Conservation (phyloP, 1,284 basidiomycete species). For the Ceraceosorus bombacis region DNA sequence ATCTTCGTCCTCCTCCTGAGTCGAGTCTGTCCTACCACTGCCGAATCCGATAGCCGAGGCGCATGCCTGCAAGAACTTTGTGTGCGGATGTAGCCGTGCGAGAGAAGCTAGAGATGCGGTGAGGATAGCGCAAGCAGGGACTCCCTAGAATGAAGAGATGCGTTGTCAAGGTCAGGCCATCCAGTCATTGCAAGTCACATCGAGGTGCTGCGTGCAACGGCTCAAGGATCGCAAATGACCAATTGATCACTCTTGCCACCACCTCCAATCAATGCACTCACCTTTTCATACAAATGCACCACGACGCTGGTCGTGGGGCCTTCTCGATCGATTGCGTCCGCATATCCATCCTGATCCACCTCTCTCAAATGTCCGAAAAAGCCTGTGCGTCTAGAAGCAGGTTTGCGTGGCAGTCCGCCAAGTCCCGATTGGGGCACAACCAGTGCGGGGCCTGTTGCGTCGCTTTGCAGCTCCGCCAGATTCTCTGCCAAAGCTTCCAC, state of each 20-base stretch:
- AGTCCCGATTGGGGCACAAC: too few relatives aligned
- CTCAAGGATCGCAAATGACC: background rate
- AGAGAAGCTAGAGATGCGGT: conserved; percentile 25
- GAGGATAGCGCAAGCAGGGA: conserved; percentile 27
- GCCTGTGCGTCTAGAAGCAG: conserved; percentile 3
- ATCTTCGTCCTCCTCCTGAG: conserved; percentile 20
- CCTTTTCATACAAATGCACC: conserved; percentile 39
- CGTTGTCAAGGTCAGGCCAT: background rate
- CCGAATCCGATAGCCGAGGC: conserved; percentile 37
- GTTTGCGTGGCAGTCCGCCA: background rate
- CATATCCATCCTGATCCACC: conserved; percentile 34
- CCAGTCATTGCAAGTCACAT: background rate
- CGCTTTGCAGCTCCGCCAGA: too few relatives aligned
- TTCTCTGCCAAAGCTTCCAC: too few relatives aligned
- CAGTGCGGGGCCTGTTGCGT: too few relatives aligned
- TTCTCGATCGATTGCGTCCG: conserved; percentile 32
- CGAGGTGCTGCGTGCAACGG: background rate
- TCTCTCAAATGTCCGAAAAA: conserved; percentile 36
- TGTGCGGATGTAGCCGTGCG: conserved; percentile 27
- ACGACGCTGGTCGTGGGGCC: conserved; percentile 21
- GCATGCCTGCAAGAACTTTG: conserved; percentile 37
- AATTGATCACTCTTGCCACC: conserved; percentile 1
- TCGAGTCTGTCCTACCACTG: conserved; percentile 2
- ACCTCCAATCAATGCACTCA: conserved; percentile 10
- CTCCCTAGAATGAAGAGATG: conserved; percentile 8